Conservation (phyloP, 768 basidiomycete genomes). For the Agaricus subrufescens region DNA sequence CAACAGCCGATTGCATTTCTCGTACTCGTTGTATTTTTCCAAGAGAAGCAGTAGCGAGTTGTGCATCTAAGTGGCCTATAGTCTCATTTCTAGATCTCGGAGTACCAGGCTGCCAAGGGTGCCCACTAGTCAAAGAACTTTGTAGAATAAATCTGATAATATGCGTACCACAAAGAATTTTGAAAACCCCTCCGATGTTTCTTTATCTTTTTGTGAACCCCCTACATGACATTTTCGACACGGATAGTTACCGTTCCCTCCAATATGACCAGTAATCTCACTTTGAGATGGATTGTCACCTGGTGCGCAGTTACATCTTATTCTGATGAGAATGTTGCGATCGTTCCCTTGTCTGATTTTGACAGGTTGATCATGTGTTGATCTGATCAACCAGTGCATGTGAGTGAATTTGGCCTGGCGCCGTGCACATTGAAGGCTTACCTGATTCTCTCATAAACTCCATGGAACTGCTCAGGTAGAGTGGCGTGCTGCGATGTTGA, state of each 20-base stretch:
- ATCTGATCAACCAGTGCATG: conserved; percentile 12
- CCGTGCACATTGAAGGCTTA: conserved; percentile 10
- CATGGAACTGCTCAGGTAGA: conserved; percentile 33
- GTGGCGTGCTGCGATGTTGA: conserved; percentile 33
- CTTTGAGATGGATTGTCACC: conserved; percentile 38
- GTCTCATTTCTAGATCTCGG: conserved; percentile 17
- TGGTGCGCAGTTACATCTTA: conserved; percentile 23
- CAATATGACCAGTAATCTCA: conserved; percentile 33
- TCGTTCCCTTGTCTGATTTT: conserved; percentile 24
- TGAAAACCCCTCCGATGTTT: conserved; percentile 28
- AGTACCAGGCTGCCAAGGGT: conserved; percentile 8
- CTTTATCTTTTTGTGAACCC: conserved; percentile 27
- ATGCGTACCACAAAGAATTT: conserved; percentile 18
- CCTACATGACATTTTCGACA: conserved; percentile 37
- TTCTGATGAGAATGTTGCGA: conserved; percentile 18
- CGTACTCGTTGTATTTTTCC: conserved; percentile 25
- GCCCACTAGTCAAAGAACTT: too few relatives aligned
- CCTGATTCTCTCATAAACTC: conserved; percentile 26
- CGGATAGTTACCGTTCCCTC: conserved; percentile 31
- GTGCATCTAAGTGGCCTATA: conserved; percentile 20
- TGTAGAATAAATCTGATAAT: too few relatives aligned
- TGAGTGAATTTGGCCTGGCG: neutral
- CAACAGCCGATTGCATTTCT: conserved; percentile 23
- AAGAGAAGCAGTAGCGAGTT: conserved; percentile 25
- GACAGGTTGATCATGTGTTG: conserved; percentile 27